Conservation (phyloP, 2,329 filamentous ascomycete species). For the Fusarium verrucosum region DNA sequence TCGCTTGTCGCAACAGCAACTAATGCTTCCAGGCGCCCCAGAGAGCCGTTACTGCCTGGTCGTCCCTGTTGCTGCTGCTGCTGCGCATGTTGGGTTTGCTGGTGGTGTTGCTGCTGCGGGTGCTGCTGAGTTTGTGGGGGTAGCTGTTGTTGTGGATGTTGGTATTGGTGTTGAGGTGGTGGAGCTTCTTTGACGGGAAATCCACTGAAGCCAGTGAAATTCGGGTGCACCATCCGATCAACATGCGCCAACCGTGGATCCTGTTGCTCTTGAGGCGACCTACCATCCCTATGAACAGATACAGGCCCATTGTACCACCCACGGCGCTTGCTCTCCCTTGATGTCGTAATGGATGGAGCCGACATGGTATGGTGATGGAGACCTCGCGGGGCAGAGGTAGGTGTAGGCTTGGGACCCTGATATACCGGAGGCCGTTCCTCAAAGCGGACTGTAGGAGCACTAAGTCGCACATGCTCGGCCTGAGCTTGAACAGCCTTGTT, state of each 20-base stretch:
- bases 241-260: slow-evolving; percentile 56
- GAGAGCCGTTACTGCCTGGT: slow-evolving; percentile 46
- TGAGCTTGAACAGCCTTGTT: slow-evolving; percentile 65
- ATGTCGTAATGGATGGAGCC: slow-evolving; percentile 64
- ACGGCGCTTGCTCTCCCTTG: slow-evolving; percentile 71
- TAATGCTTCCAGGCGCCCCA: slow-evolving; percentile 54
- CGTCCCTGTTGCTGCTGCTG: slow-evolving; percentile 44
- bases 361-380: slow-evolving; percentile 69
- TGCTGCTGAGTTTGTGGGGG: slow-evolving; percentile 30
- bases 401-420: slow-evolving; percentile 45
- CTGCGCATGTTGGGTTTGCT: slow-evolving; percentile 41
- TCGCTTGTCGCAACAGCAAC: slow-evolving; percentile 58
- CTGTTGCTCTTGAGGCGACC: slow-evolving; percentile 39
- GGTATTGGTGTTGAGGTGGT: slow-evolving; percentile 44
- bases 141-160: slow-evolving; percentile 10
- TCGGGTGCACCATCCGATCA: slow-evolving; percentile 67
- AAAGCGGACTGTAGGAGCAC: slow-evolving; percentile 63
- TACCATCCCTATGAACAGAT: slow-evolving; percentile 51
- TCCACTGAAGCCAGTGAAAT: slow-evolving; percentile 61
- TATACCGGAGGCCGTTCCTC: slow-evolving; percentile 57
- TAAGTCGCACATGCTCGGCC: slow-evolving; percentile 59
- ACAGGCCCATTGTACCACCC: slow-evolving; percentile 74
- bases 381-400: slow-evolving; percentile 45
- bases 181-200: slow-evolving; percentile 55
- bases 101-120: slow-evolving; percentile 20